Base-by-base conservation (phyloP, 1,284 basidiomycete genomes). In the Farysia itapuensis region DNA sequence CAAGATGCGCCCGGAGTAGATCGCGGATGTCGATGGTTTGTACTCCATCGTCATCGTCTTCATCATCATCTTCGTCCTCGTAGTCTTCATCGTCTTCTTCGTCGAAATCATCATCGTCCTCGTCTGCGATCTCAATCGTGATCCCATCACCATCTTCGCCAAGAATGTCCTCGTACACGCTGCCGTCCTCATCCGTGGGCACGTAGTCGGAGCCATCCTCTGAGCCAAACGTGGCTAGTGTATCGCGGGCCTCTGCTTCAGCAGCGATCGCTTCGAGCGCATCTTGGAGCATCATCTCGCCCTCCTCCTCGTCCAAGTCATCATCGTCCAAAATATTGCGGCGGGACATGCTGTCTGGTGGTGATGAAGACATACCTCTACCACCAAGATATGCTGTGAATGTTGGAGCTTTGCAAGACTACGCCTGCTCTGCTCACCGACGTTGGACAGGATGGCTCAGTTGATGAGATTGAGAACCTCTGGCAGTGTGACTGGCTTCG, bases 11-110 rank as follows among this genome's bases (percentile, higher is more conserved):
- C 19, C 53, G 54, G 6, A 67, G 43, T 5, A 67, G 33, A 14
- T 67, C 64, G 22, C 44, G 56, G 29, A 61, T 59, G 25, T 56
- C 52, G 43, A 64, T 64, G 5, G 47, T 64, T 21, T 49, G 26
- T 19, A 40, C 50, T 20, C 54, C 35, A n/a, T 56, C 64, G 8
- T 43, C 26, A 13, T 43, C 45, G 14, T 43, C 47, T 12, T 28
- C 45, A 18, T 42, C 42, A 39, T 21, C 29, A 21, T n/a, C 30
- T 28, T 37, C 39, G 16, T 35, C 21, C 11, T 46, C 36, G 2
- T 44, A 35, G 22, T 43, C 39, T 6, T 41, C 42, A 2, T 50
- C 42, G 19, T 49, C 33, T 22, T 51, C 43, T 6, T 11, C 20
- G 18, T 21, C 34, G 19, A 8, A 6, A 9, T 44, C 50, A 7